These are phyloP conservation scores for Neurospora sp. DNA, from an alignment of 495 filamentous ascomycete species.

Conservation along the genomic window DNA sequence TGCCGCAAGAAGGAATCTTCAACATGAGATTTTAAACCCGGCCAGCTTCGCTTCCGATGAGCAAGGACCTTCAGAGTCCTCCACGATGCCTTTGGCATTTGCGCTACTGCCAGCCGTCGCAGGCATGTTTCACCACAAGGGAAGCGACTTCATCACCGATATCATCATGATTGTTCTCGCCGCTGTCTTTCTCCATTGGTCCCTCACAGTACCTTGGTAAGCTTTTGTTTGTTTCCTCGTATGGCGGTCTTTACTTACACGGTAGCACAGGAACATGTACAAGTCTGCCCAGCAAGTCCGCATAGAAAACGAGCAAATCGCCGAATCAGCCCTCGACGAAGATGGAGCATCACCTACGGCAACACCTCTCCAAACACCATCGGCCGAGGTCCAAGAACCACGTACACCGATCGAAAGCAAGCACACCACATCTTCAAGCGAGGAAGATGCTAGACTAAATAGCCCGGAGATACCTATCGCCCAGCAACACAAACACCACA, in stretches of 20 bases:
- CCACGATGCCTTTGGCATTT: conserved; percentile 68
- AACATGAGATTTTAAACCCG: conserved; percentile 64
- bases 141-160: conserved; percentile 73
- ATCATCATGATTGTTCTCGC: conserved; percentile 67
- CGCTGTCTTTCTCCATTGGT: conserved; percentile 88
- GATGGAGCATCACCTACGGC: conserved; percentile 8
- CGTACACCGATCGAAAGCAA: neutral
- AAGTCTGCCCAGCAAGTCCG: conserved; percentile 60
- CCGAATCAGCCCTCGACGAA: conserved; percentile 39
- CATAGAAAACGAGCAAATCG: conserved; percentile 31
- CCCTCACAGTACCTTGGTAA: conserved; percentile 81
- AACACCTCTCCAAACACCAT: neutral
- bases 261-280: conserved; percentile 72
- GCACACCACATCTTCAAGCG: neutral
- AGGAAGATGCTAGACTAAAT: neutral
- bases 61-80: conserved; percentile 40
- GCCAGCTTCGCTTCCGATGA: conserved; percentile 24
- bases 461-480: neutral
- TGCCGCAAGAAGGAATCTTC: conserved; percentile 56
- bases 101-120: conserved; percentile 77
- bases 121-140: conserved; percentile 77
- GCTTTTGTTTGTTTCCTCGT: neutral
- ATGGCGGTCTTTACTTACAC: neutral
- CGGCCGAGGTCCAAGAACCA: neutral
- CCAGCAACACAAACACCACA: neutral